Evolutionary conservation across 306 rosid genomes (phyloP), one percentile per base, ranked within the genome.

Genomic region (Quercus suber): DNA sequence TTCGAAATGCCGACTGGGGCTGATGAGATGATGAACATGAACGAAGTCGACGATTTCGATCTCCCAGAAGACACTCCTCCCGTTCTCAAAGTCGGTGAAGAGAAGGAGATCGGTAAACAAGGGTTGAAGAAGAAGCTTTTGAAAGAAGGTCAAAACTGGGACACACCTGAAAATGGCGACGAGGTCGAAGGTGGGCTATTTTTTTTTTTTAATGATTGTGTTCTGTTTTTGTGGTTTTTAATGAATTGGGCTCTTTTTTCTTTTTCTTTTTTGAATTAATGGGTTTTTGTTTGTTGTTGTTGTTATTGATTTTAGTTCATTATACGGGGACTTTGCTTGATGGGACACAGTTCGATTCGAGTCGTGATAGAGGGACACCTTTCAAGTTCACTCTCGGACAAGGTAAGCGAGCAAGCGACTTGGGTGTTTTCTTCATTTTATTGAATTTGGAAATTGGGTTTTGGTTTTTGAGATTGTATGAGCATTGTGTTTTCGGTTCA

Each of bases 321-420:
- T 95, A 95, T 58, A 92, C 97, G 25, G 99, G 98, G 33, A 95
- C 98, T 17, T 67, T 95, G 85, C 94, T 91, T 21, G 98, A 95
- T 81, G 98, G 99, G 65, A 89, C 99, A 0, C 78, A 88, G 83
- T 95, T 95, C 73, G 99, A 95, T 89, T 95, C 99, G 5, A 95
- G 98, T 88, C 92, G 98, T 25, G 96, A 92, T 49, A 78, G 84
- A 30, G 95, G 84, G 25, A 85, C 84, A 4, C 92, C 98, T 4
- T 92, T 95, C 83, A 90, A 81, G 85, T 95, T 95, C 81, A 91
- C 97, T n/a, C 99, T 95, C 27, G 99, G 99, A 41, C 99, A 89
- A 85, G 99, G 99, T 95, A 37, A 81, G 89, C 69, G 33, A 1
- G 3, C 11, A 41, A 41, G 1, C 70, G 30, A 23, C 8, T 59